These are phyloP conservation scores for Murraya paniculata DNA, from an alignment of 345 rosid genomes.

Conservation along the genomic window DNA sequence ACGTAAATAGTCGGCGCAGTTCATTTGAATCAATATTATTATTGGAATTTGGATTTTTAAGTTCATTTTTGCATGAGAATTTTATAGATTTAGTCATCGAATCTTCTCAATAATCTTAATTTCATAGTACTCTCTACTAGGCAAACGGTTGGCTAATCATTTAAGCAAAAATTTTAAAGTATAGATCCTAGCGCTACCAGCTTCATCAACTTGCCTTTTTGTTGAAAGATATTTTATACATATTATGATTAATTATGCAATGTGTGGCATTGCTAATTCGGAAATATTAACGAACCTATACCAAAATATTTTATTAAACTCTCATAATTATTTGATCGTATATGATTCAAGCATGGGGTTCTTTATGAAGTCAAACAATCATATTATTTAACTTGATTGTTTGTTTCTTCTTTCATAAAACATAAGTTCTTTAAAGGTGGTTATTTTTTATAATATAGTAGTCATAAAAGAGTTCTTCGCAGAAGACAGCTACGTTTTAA, in stretches of 20 bases:
- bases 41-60: background rate
- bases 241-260: too few relatives aligned
- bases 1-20: constrained; percentile 30
- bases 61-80: background rate
- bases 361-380: background rate
- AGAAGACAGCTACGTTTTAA: too few relatives aligned
- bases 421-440: background rate
- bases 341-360: background rate
- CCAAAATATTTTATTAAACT: background rate
- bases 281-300: background rate
- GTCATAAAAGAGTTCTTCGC: background rate
- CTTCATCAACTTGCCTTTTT: background rate
- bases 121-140: background rate
- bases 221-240: background rate
- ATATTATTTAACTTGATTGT: background rate
- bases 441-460: too few relatives aligned
- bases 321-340: background rate
- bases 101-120: background rate
- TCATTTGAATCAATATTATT: background rate
- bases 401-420: background rate
- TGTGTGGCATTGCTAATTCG: background rate
- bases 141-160: background rate
- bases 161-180: background rate
- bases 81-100: background rate
- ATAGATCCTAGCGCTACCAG: background rate